These are phyloP conservation scores for Citrus hindsii DNA, from an alignment of 345 rosid species.

Conservation along the genomic window DNA sequence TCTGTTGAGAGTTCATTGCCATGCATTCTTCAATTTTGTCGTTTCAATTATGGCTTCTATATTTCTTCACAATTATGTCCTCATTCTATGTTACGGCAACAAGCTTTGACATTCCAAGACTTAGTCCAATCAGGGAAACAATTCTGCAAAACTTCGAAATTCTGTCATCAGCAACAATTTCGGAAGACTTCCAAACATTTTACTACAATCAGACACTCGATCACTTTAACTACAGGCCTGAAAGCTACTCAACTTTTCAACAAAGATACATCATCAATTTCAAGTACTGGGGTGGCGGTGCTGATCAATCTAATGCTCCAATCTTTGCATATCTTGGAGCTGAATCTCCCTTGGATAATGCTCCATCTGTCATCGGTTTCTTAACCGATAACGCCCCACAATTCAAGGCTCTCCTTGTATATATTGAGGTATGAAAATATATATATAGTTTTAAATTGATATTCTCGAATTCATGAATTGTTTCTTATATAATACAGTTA, in stretches of 20 bases:
- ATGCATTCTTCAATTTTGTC: not conserved
- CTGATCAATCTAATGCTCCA: slow-evolving; percentile 23
- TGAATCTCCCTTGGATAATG: slow-evolving; percentile 23
- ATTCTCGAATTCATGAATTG: not conserved
- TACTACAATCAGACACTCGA: slow-evolving; percentile 47
- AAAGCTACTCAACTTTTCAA: slow-evolving; percentile 33
- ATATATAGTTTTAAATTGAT: not conserved
- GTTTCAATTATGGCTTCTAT: slow-evolving; percentile 3
- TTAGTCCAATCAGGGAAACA: slow-evolving; percentile 24
- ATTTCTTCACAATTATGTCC: not conserved
- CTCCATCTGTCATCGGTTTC: slow-evolving; percentile 9
- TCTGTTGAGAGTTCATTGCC: not conserved
- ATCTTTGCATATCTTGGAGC: slow-evolving; percentile 37
- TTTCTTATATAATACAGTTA: not conserved
- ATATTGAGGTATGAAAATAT: slow-evolving; percentile 32
- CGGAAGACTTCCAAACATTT: slow-evolving; percentile 23
- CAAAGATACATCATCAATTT: slow-evolving; percentile 35
- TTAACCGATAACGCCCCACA: slow-evolving; percentile 28
- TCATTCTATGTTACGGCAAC: not conserved
- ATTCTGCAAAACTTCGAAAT: not conserved
- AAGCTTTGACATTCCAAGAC: slow-evolving; percentile 24
- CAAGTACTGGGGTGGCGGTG: slow-evolving; percentile 43
- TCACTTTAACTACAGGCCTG: slow-evolving; percentile 44
- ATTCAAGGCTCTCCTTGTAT: slow-evolving; percentile 30
- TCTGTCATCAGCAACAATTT: not conserved